Base-by-base conservation (phyloP, 768 basidiomycete species). In the Termitomyces sp. region DNA sequence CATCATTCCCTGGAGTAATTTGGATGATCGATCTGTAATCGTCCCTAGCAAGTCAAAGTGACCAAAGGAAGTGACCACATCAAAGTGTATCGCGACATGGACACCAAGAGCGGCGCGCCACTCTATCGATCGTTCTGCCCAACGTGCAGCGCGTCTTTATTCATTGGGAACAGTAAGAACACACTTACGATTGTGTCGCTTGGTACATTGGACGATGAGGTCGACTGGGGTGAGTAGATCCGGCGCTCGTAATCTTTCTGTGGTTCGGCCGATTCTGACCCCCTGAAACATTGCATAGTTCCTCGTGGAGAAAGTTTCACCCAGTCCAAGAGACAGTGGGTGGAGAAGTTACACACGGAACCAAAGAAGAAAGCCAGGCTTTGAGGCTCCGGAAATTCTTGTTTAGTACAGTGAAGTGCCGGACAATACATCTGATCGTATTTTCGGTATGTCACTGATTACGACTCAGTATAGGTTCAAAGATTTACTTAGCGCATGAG, bases 121-220 rank as follows among this genome's bases (percentile, higher is more conserved):
- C 53, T 69, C 7, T 49, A 60, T 7, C 66, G 68, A 11, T 64
- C 60, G 17, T 69, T 69, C 60, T 69, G 68, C 50, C 55, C 64
- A 2, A 57, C 60, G 24, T 68, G 68, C 24, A 66, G 68, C 19
- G 53, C 66, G 3, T 64, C 60, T 5, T 34, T 68, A 43, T 68
- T 68, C 60, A 53, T 68, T 19, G 43, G 48, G 8, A 46, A 60
- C 0, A 59, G 58, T 0, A 61, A 59, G 17, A 58, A 62, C 22
- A 60, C 58, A 22, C 58, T 65, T 19, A 60, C 49, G 28, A 63
- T 68, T 22, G 61, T 72, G n/a, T 55, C 64, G 1, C 44, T 62
- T n/a, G 72, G 70, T 15, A 69, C 67, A 4, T 30, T 73, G 54
- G 70, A 71, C 26, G 67, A 68, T 24, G 57, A 60, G 11, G 59